phyloP scores from a whole-genome alignment of 345 rosid species.

The Arabis alpina region DNA sequence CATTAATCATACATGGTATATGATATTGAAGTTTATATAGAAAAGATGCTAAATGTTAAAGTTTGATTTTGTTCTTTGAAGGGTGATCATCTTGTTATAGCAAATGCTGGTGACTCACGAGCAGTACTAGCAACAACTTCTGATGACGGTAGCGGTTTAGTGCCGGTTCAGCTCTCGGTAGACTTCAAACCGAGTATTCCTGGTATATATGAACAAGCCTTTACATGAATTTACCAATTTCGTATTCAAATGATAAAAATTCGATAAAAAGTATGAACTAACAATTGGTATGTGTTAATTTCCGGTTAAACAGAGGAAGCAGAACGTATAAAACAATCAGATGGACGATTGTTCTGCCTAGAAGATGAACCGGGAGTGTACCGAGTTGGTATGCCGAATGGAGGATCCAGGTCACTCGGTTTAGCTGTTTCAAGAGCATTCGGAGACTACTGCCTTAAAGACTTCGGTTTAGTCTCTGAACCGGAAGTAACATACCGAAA shows the following conservation, averaged over 20 bases:
- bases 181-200: slow-evolving; percentile 92
- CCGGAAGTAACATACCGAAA: slow-evolving; percentile 68
- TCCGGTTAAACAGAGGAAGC: slow-evolving; percentile 73
- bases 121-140: slow-evolving; percentile 73
- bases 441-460: slow-evolving; percentile 86
- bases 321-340: slow-evolving; percentile 64
- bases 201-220: slow-evolving; percentile 42
- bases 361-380: slow-evolving; percentile 80
- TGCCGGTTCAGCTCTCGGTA: slow-evolving; percentile 74
- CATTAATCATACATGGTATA: background rate
- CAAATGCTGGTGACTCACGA: slow-evolving; percentile 84
- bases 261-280: background rate
- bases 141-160: slow-evolving; percentile 58
- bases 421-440: slow-evolving; percentile 83
- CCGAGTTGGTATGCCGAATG: slow-evolving; percentile 79
- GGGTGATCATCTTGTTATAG: slow-evolving; percentile 62
- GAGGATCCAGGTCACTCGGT: slow-evolving; percentile 52
- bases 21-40: background rate
- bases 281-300: slow-evolving; percentile 6
- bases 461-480: slow-evolving; percentile 77
- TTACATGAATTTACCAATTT: no score
- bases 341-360: slow-evolving; percentile 68
- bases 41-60: background rate
- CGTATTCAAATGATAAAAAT: no score
- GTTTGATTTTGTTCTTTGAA: background rate